Conservation (phyloP, 1,284 basidiomycete genomes). For the Sanghuangporus baumii region DNA sequence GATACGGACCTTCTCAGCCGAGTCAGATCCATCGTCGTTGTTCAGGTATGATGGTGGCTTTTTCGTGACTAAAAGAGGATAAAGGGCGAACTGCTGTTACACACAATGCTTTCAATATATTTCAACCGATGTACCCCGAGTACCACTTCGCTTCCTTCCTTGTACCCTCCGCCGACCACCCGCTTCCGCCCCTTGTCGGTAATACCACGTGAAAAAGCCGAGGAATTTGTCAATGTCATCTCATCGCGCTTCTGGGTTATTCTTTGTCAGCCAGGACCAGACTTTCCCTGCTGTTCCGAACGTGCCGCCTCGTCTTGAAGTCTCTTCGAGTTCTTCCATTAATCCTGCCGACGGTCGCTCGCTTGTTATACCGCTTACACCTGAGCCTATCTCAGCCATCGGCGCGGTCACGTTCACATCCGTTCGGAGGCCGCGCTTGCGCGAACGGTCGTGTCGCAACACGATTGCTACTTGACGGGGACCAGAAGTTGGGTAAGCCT, state of each 20-base stretch:
- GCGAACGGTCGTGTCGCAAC: conserved; percentile 12
- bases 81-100: background rate
- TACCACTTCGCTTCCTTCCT: background rate
- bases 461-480: conserved; percentile 6
- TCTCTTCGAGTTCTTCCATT: conserved; percentile 15
- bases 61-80: background rate
- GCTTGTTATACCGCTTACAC: background rate
- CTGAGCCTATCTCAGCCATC: background rate
- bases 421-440: conserved; percentile 12
- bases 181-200: background rate
- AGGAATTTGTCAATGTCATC: background rate
- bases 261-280: conserved; percentile 12
- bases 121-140: background rate
- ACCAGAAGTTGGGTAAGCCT: background rate
- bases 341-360: background rate
- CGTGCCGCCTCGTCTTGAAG: conserved; percentile 12
- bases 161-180: background rate
- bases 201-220: background rate
- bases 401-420: conserved; percentile 6
- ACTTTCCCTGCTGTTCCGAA: conserved; percentile 15
- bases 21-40: background rate
- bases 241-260: background rate
- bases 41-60: background rate
- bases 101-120: background rate
- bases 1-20: background rate